Evolutionary conservation across 108 stramenopile species (phyloP).

Genomic region (Nitzschia sp.): DNA sequence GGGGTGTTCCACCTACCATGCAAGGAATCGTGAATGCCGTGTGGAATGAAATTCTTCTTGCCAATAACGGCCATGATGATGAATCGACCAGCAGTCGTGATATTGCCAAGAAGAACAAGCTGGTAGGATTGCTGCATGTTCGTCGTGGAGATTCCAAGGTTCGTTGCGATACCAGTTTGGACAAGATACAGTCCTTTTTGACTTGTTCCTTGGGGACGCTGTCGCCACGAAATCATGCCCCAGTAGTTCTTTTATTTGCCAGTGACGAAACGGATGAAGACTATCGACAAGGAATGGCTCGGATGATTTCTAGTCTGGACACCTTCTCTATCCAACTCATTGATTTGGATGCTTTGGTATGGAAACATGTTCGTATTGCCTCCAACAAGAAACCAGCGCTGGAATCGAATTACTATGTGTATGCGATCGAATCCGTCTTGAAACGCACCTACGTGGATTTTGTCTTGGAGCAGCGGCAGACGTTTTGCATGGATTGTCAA

Average conservation of each 20-base stretch:
- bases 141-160: background rate
- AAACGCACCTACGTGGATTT: background rate
- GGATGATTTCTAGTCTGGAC: background rate
- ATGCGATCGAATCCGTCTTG: background rate
- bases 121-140: background rate
- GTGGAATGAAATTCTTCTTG: background rate
- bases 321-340: background rate
- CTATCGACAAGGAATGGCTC: background rate
- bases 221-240: background rate
- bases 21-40: background rate
- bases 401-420: background rate
- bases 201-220: background rate
- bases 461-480: background rate
- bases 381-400: background rate
- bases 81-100: background rate
- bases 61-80: background rate
- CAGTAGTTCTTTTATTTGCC: background rate
- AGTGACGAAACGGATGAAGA: background rate
- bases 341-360: background rate
- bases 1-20: background rate
- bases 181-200: background rate
- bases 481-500: background rate
- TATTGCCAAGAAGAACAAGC: background rate
- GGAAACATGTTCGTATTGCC: background rate
- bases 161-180: background rate